These are phyloP conservation scores for Wickerhamomyces strasburgensis DNA, from an alignment of 805 yeast species.

Conservation along the genomic window DNA sequence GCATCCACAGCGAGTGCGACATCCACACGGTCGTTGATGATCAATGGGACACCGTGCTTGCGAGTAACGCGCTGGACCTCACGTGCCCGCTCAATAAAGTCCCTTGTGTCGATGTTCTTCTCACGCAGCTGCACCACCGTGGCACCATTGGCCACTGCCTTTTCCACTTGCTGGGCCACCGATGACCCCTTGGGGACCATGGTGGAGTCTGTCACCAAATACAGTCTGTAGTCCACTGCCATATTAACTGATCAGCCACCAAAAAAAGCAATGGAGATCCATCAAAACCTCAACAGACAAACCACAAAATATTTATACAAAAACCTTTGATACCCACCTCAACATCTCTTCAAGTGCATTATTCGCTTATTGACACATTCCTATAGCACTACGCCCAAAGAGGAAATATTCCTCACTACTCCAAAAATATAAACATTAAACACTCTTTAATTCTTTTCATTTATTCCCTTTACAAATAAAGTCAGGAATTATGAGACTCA, in stretches of 20 bases:
- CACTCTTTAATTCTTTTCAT: too few relatives aligned
- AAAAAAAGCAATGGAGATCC: too few relatives aligned
- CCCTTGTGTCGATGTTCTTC: conserved; percentile 62
- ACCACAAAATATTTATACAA: background rate
- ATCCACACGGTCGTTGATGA: conserved; percentile 83
- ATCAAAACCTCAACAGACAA: background rate
- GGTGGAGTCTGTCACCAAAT: conserved; percentile 75
- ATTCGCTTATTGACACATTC: too few relatives aligned
- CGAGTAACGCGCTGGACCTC: conserved; percentile 59
- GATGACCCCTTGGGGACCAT: conserved; percentile 60
- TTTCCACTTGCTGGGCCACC: conserved; percentile 56
- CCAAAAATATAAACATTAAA: too few relatives aligned
- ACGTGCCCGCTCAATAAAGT: conserved; percentile 58
- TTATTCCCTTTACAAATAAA: too few relatives aligned
- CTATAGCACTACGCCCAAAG: too few relatives aligned
- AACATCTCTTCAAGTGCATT: too few relatives aligned
- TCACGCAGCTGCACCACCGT: conserved; percentile 84
- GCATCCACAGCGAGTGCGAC: conserved; percentile 87
- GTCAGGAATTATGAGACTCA: conserved; percentile 49
- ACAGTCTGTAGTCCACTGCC: conserved; percentile 51
- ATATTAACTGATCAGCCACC: background rate
- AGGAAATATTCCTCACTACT: too few relatives aligned
- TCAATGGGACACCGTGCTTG: conserved; percentile 59
- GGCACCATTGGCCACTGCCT: conserved; percentile 65
- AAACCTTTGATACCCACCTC: background rate